phyloP scores from a whole-genome alignment of 108 stramenopile species.

The Skeletonema tropicum region DNA sequence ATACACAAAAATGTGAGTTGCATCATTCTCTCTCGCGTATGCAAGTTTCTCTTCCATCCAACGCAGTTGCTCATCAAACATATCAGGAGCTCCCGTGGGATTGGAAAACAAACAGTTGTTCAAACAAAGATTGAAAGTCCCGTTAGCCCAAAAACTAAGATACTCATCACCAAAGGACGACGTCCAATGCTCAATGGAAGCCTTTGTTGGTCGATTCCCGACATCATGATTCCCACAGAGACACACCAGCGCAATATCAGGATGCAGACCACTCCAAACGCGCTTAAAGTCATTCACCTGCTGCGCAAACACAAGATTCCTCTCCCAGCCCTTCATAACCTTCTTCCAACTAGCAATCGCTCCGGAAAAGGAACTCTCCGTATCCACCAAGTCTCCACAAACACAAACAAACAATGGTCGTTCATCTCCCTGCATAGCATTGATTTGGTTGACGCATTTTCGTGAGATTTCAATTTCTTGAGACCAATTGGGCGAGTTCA shows the following conservation, averaged over 20 bases:
- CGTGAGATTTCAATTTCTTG: constrained; percentile 36
- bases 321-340: constrained; percentile 30
- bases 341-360: constrained; percentile 39
- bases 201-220: constrained; percentile 39
- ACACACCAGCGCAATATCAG: constrained; percentile 52
- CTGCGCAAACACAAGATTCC: constrained; percentile 28
- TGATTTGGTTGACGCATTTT: constrained; percentile 29
- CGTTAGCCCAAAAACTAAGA: constrained; percentile 30
- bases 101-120: constrained; percentile 33
- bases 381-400: constrained; percentile 43
- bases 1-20: constrained; percentile 34
- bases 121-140: constrained; percentile 30
- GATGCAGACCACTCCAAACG: constrained; percentile 30
- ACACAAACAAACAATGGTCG: constrained; percentile 35
- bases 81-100: constrained; percentile 24
- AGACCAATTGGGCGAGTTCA: constrained; percentile 27
- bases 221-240: constrained; percentile 59
- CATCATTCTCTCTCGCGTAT: constrained; percentile 34
- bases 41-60: constrained; percentile 34
- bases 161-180: constrained; percentile 44
- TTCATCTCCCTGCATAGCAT: constrained; percentile 27
- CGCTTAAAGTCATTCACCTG: constrained; percentile 40
- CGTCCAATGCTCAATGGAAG: constrained; percentile 36
- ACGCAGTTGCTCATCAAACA: constrained; percentile 20
- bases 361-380: constrained; percentile 27